Evolutionary conservation across 1,284 basidiomycete species (phyloP), one percentile per base, ranked within the genome.

Genomic region (Naganishia albida): DNA sequence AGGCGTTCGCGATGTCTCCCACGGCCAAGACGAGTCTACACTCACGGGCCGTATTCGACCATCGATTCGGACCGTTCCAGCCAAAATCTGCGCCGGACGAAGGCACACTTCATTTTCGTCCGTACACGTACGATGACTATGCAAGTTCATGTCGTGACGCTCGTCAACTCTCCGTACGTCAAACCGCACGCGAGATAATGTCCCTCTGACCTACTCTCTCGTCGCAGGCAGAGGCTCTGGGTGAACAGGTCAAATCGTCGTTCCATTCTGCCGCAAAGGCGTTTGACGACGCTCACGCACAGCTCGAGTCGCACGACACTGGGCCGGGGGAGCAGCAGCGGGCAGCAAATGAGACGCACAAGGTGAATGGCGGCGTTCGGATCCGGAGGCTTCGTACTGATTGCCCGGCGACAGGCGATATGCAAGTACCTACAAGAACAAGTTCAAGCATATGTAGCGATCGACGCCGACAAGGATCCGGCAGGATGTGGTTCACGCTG

Each of bases 11-110:
- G 7, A 38, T 4, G 34, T 34, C 34, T 10, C 10, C 34, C 34
- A 15, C 18, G 12, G 23, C 13, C 12, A 18, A 39, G 34, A 50
- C 1, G 46, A 48, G n/a, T 8, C 2, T 34, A 7, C 46, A 28
- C 25, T 34, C 2, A 23, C 4, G n/a, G 25, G 57, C 57, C 6
- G 46, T 60, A 10, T 60, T 60, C 44, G 57, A 42, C 13, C 44
- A 60, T 16, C 57, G 57, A 12, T 60, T 60, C 25, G 20, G 10
- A 28, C 48, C 57, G 23, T 60, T 60, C 15, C 34, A 38, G n/a
- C 25, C n/a, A 6, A 50, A 25, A 18, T 15, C 38, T 12, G 10
- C 23, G 46, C 16, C 51, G 18, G 13, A 6, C 18, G n/a, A 20
- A 20, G 7, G 23, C 4, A 18, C n/a, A 7, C 13, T 18, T 10